phyloP scores from a whole-genome alignment of 1,284 basidiomycete species.

The Pterula multifida region DNA sequence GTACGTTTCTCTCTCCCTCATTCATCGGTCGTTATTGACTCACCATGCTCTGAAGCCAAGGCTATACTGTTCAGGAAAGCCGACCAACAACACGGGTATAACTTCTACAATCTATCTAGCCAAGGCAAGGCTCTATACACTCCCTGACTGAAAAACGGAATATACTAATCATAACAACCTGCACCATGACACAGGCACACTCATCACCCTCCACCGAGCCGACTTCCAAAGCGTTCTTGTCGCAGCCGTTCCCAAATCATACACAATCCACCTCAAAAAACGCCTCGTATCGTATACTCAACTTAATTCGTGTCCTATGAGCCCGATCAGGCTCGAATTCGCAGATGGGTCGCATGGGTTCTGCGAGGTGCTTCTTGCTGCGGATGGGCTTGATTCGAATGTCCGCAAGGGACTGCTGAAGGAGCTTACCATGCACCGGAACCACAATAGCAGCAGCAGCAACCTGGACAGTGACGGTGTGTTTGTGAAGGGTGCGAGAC shows the following conservation, averaged over 20 bases:
- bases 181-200: no score
- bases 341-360: slow-evolving; percentile 18
- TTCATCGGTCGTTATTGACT: slow-evolving; percentile 9
- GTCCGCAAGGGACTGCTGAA: slow-evolving; percentile 17
- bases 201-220: slow-evolving; percentile 20
- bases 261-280: slow-evolving; percentile 21
- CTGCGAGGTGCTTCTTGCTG: slow-evolving; percentile 25
- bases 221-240: slow-evolving; percentile 21
- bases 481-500: no score
- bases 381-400: slow-evolving; percentile 26
- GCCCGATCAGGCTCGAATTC: slow-evolving; percentile 17
- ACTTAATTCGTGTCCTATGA: not conserved
- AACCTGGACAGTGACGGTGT: no score
- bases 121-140: no score
- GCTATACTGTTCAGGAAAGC: not conserved
- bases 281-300: slow-evolving; percentile 17
- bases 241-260: slow-evolving; percentile 16
- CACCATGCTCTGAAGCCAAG: slow-evolving; percentile 9
- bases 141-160: no score
- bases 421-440: no score
- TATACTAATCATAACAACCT: no score
- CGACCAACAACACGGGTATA: not conserved
- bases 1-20: slow-evolving; percentile 4
- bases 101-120: not conserved
- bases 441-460: no score